phyloP scores from a whole-genome alignment of 2,329 filamentous ascomycete species.

The Podosphaera fusca region DNA sequence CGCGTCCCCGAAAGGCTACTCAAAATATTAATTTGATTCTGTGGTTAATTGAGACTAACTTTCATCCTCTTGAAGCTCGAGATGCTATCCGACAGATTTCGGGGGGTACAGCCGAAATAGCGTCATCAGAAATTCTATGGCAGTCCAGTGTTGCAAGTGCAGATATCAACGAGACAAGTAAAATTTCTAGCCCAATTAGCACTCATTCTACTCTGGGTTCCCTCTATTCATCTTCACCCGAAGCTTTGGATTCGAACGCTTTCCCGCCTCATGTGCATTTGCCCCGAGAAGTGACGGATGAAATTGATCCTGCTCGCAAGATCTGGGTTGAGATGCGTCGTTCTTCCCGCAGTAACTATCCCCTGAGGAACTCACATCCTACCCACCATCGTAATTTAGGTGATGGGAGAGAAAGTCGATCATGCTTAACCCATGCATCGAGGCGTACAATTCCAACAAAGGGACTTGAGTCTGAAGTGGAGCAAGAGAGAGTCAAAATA shows the following conservation, averaged over 20 bases:
- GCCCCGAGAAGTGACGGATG: slow-evolving; percentile 3
- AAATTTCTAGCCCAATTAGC: not conserved
- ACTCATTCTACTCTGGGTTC: not conserved
- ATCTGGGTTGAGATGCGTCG: slow-evolving; percentile 16
- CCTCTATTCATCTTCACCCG: not conserved
- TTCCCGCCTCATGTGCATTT: slow-evolving; percentile 1
- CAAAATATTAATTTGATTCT: slow-evolving; percentile 15
- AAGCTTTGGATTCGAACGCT: slow-evolving; percentile 1
- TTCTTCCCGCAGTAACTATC: slow-evolving; percentile 7
- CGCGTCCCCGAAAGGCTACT: slow-evolving; percentile 17
- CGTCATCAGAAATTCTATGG: slow-evolving; percentile 2
- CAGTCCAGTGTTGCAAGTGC: too few relatives aligned
- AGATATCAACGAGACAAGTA: not conserved
- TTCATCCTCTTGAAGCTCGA: slow-evolving; percentile 7
- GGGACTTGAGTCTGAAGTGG: not conserved
- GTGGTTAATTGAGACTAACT: slow-evolving; percentile 10
- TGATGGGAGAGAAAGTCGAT: slow-evolving; percentile 5
- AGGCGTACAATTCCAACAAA: not conserved
- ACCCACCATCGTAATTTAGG: slow-evolving; percentile 7
- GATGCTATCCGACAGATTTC: slow-evolving; percentile 8
- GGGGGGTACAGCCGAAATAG: slow-evolving; percentile 5
- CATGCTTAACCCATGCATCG: slow-evolving; percentile 4
- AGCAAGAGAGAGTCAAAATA: slow-evolving; percentile 7
- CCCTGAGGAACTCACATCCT: slow-evolving; percentile 7
- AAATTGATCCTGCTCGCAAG: slow-evolving; percentile 14